Percentiles rank a stretch among this genome's conserved stretches.
Evolutionary conservation across 2,329 filamentous ascomycete species (phyloP).

Genomic region (Dendrostoma leiphaemia): DNA sequence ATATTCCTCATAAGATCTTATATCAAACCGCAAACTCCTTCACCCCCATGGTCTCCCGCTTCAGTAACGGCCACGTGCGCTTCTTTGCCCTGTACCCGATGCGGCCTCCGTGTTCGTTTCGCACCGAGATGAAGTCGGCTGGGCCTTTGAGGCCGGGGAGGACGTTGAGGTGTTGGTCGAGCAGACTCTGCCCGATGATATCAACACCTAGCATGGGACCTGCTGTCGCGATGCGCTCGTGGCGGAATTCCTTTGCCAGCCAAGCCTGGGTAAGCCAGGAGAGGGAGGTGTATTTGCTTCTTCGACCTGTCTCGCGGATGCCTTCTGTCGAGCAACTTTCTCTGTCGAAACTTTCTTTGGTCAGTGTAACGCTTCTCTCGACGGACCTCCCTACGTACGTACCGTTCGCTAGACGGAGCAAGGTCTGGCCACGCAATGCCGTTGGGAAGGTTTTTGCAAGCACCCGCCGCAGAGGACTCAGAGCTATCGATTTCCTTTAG

Average conservation of each 20-base stretch:
- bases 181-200: conserved; percentile 26
- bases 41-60: conserved; percentile 22
- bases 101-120: conserved; percentile 18
- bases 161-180: conserved; percentile 29
- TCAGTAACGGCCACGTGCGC: conserved; percentile 30
- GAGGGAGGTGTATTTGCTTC: conserved; percentile 17
- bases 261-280: conserved; percentile 25
- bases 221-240: conserved; percentile 30
- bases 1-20: not conserved
- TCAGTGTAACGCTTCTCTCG: too few relatives aligned
- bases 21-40: conserved; percentile 23
- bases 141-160: conserved; percentile 25
- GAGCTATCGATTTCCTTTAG: too few relatives aligned
- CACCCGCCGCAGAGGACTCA: too few relatives aligned
- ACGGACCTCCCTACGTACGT: not conserved
- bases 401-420: not conserved
- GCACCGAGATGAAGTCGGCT: conserved; percentile 28
- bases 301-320: too few relatives aligned
- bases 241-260: conserved; percentile 21
- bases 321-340: not conserved
- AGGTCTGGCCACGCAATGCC: too few relatives aligned
- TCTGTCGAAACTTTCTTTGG: too few relatives aligned
- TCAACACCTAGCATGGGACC: conserved; percentile 24
- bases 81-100: conserved; percentile 29
- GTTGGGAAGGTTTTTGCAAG: too few relatives aligned